Conservation (phyloP, 2,329 filamentous ascomycete genomes). For the Sporothrix inflata region DNA sequence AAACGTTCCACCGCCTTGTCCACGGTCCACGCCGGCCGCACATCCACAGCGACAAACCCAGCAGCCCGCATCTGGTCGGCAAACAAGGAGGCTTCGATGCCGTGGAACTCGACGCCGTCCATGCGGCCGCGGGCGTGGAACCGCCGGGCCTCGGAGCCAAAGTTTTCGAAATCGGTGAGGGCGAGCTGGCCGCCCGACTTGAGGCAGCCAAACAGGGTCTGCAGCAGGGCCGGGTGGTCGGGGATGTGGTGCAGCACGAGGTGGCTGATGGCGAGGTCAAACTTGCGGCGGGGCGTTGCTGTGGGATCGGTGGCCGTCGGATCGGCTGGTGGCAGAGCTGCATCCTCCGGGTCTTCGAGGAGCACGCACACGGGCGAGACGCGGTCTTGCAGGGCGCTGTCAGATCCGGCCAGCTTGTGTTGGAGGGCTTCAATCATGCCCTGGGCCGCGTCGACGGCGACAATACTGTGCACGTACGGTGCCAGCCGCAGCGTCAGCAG, state of each 20-base stretch:
- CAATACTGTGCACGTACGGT: slow-evolving; percentile 51
- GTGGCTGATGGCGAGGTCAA: slow-evolving; percentile 57
- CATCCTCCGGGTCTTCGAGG: slow-evolving; percentile 55
- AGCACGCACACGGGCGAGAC: slow-evolving; percentile 51
- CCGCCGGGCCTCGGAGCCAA: slow-evolving; percentile 53
- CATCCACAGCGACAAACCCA: slow-evolving; percentile 53
- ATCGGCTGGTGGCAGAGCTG: slow-evolving; percentile 44
- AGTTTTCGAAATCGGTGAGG: slow-evolving; percentile 62
- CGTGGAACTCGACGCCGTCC: slow-evolving; percentile 58
- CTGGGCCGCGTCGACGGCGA: slow-evolving; percentile 57
- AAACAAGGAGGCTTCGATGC: slow-evolving; percentile 49
- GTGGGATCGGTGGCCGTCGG: neutral
- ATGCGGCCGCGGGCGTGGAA: slow-evolving; percentile 59
- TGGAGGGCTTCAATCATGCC: slow-evolving; percentile 59
- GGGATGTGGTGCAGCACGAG: slow-evolving; percentile 61
- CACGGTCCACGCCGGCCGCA: slow-evolving; percentile 54
- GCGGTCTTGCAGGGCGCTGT: slow-evolving; percentile 41
- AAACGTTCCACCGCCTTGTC: slow-evolving; percentile 54
- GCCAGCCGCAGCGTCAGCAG: slow-evolving; percentile 55
- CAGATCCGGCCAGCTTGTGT: slow-evolving; percentile 44
- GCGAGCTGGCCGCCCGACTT: slow-evolving; percentile 53
- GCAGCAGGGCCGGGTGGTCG: slow-evolving; percentile 47
- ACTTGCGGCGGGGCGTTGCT: slow-evolving; percentile 42
- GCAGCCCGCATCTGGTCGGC: slow-evolving; percentile 48
- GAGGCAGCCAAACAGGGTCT: slow-evolving; percentile 52